Conservation (phyloP, 176 grass and related monocot genomes). For the Rhipidocladum racemiflorum region DNA sequence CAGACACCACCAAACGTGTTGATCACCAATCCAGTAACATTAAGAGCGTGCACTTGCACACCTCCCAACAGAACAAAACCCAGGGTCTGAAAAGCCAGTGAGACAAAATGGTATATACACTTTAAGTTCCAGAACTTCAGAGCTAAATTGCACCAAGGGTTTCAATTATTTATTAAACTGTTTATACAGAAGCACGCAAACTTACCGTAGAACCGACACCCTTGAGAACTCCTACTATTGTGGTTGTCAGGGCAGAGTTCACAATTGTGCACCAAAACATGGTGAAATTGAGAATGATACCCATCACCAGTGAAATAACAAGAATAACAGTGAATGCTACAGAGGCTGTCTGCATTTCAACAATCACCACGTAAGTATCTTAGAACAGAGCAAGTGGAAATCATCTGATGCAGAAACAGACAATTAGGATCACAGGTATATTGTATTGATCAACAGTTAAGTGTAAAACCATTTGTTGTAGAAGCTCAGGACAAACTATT, state of each 20-base stretch:
- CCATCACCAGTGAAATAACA: slow-evolving; percentile 74
- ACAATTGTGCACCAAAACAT: slow-evolving; percentile 98
- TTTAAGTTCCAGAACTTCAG: not conserved
- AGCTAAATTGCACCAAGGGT: not conserved
- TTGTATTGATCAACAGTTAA: not conserved
- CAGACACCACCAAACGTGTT: slow-evolving; percentile 87
- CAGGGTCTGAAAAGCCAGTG: slow-evolving; percentile 54
- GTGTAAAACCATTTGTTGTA: not conserved
- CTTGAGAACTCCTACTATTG: slow-evolving; percentile 96
- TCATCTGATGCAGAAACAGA: not conserved
- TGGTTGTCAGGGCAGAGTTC: slow-evolving; percentile 94
- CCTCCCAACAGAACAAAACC: slow-evolving; percentile 94
- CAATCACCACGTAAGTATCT: not conserved
- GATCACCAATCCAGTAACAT: slow-evolving; percentile 79
- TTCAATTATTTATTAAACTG: not conserved
- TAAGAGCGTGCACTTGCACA: slow-evolving; percentile 71
- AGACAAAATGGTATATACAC: not conserved
- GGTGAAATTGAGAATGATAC: slow-evolving; percentile 82
- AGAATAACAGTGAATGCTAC: slow-evolving; percentile 63
- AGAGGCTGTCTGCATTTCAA: slow-evolving; percentile 52
- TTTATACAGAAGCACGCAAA: not conserved
- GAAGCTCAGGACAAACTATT: not conserved
- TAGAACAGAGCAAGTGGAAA: not conserved
- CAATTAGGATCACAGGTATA: not conserved
- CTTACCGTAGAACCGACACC: slow-evolving; percentile 87